Conservation (phyloP, 768 basidiomycete genomes). For the Tylopilus subfusipes region DNA sequence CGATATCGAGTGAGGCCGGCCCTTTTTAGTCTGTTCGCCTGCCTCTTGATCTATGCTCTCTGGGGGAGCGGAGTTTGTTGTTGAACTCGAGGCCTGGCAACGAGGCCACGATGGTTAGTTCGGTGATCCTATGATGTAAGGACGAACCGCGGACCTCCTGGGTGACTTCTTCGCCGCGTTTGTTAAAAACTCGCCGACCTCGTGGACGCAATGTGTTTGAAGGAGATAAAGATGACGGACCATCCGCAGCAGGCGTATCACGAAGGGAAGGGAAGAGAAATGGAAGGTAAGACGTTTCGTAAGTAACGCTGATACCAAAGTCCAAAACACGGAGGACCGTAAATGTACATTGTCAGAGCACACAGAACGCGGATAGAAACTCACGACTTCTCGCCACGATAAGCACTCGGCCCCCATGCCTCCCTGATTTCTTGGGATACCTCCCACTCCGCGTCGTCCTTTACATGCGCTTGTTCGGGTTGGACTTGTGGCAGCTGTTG, state of each 20-base stretch:
- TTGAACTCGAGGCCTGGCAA: slow-evolving; percentile 19
- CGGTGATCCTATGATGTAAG: slow-evolving; percentile 18
- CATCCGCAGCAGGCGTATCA: slow-evolving; percentile 22
- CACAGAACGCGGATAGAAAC: slow-evolving; percentile 10
- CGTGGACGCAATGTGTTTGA: slow-evolving; percentile 29
- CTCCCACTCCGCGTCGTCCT: slow-evolving; percentile 67
- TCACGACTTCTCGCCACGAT: slow-evolving; percentile 28
- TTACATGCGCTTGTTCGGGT: slow-evolving; percentile 49
- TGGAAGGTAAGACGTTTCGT: slow-evolving; percentile 64
- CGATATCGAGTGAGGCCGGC: slow-evolving; percentile 24
- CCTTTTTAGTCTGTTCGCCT: slow-evolving; percentile 22
- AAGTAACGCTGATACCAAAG: slow-evolving; percentile 33
- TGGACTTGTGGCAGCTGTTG: slow-evolving; percentile 50
- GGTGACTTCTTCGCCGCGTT: slow-evolving; percentile 46
- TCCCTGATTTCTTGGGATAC: slow-evolving; percentile 49
- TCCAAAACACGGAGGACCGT: slow-evolving; percentile 8
- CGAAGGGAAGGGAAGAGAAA: slow-evolving; percentile 51
- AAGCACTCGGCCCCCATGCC: slow-evolving; percentile 43
- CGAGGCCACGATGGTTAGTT: slow-evolving; percentile 14
- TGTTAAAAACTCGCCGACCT: slow-evolving; percentile 53
- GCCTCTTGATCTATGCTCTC: slow-evolving; percentile 15
- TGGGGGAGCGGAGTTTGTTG: slow-evolving; percentile 4
- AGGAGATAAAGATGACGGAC: slow-evolving; percentile 20
- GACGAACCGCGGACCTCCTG: slow-evolving; percentile 22
- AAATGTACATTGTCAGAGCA: slow-evolving; percentile 19